Evolutionary conservation across 768 basidiomycete species (phyloP).

Genomic region (Pleurotus tuoliensis): DNA sequence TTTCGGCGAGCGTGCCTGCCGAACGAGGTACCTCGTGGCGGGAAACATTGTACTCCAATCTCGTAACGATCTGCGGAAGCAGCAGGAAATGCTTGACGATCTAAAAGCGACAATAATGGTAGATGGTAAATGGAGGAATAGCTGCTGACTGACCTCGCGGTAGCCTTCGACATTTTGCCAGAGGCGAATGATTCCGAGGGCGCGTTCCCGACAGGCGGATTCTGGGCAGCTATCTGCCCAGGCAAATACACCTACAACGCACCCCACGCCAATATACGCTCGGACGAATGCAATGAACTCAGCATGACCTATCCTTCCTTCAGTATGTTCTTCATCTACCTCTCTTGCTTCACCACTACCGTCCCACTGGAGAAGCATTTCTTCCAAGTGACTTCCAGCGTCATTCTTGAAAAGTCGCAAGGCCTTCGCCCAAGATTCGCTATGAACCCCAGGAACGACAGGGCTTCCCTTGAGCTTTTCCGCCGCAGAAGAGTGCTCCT

Average conservation of each 20-base stretch:
- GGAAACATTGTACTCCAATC: constrained; percentile 69
- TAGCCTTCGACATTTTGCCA: constrained; percentile 73
- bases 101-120: constrained; percentile 26
- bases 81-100: constrained; percentile 73
- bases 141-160: constrained; percentile 47
- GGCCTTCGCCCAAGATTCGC: not conserved
- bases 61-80: constrained; percentile 66
- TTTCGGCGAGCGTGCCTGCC: constrained; percentile 65
- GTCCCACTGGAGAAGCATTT: not conserved
- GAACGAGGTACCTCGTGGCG: constrained; percentile 59
- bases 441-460: constrained; percentile 11
- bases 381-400: not conserved
- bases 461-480: constrained; percentile 18
- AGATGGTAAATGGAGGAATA: too few relatives aligned
- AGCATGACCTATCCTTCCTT: constrained; percentile 33
- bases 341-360: not conserved
- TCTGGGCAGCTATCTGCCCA: constrained; percentile 79
- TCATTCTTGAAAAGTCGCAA: not conserved
- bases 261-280: constrained; percentile 63
- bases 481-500: constrained; percentile 9
- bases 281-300: constrained; percentile 64
- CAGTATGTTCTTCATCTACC: not conserved
- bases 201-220: constrained; percentile 58
- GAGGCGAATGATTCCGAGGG: constrained; percentile 55
- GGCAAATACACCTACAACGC: constrained; percentile 67